Base-by-base conservation (phyloP, 768 basidiomycete genomes). In the Lyophyllum shimeji region DNA sequence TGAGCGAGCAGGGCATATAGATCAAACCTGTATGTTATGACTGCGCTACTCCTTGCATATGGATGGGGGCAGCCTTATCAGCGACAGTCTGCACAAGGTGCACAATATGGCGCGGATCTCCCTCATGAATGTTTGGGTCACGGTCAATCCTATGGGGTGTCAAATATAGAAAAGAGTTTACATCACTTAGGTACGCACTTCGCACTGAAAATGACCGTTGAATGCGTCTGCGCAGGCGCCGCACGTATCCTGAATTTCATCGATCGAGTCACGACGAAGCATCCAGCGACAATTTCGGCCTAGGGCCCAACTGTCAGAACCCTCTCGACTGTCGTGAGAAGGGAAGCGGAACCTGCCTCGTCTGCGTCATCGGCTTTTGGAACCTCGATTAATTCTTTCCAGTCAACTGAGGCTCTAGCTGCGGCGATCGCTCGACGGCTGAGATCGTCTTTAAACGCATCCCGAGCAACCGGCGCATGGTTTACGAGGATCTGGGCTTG, bases 201-300 rank as follows among this genome's bases (percentile, higher is more conserved):
- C 20, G 76, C 77, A 37, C 74, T 79, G 46, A 80, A 77, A 15
- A 65, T 54, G 27, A 75, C 58, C 24, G 65, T 60, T 29, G 68
- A 71, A 7, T 53, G 58, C 8, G 61, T 66, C 51, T 76, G 72
- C 8, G 75, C 78, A 7, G 71, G 72, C 2, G 57, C 55, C 9
- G 56, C 80, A 20, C 79, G 73, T 15, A 81, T 71, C 7, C 73
- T 67, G 56, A 77, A 73, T 43, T 71, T 74, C 44, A 77, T 52
- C 2, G 68, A 66, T 21, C 74, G 76, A 24, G 72, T 76, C 45
- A 76, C 67, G 56, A 74, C 61, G 37, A 78, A 67, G 46, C 64
- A 60, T 0, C 80, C 79, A 3, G 75, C 71, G 2, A 80, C 72
- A 46, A 78, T 66, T 3, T n/a, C n/a, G n/a, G n/a, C n/a, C n/a